phyloP scores from a whole-genome alignment of 2,329 filamentous ascomycete species.

The Colletotrichum truncatum region DNA sequence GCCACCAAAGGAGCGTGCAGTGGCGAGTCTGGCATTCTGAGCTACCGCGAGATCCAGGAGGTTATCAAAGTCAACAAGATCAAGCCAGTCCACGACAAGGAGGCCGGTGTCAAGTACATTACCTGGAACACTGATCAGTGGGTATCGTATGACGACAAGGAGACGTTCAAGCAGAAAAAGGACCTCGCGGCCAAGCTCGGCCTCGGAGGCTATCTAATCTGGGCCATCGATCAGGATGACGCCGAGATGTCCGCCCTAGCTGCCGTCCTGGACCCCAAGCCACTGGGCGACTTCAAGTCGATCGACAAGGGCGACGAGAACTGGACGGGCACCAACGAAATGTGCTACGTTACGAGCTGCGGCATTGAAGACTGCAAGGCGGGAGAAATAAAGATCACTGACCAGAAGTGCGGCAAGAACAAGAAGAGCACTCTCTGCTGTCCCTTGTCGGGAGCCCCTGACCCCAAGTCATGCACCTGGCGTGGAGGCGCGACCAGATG shows the following conservation, averaged over 20 bases:
- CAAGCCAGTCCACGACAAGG: conserved; percentile 36
- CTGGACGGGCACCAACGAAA: conserved; percentile 16
- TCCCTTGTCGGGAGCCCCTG: conserved; percentile 39
- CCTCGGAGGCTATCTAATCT: conserved; percentile 43
- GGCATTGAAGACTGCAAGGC: conserved; percentile 37
- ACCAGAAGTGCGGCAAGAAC: conserved; percentile 38
- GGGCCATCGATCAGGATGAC: conserved; percentile 33
- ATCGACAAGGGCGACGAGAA: conserved; percentile 8
- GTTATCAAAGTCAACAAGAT: conserved; percentile 35
- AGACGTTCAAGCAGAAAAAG: conserved; percentile 12
- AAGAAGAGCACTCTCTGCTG: conserved; percentile 41
- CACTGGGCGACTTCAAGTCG: neutral
- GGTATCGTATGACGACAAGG: conserved; percentile 42
- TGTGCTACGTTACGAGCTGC: conserved; percentile 41
- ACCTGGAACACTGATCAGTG: conserved; percentile 48
- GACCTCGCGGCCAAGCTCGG: conserved; percentile 41
- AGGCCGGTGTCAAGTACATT: conserved; percentile 42
- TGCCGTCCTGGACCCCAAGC: neutral
- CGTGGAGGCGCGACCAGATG: conserved; percentile 34
- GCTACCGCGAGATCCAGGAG: conserved; percentile 36
- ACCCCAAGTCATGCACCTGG: conserved; percentile 42
- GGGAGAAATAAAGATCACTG: conserved; percentile 38
- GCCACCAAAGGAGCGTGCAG: conserved; percentile 33
- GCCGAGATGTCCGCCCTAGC: neutral
- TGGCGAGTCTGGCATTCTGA: conserved; percentile 35